Evolutionary conservation across 139 green algal species (phyloP), one percentile per base, ranked within the genome.

Genomic region (Chlorella sp.): DNA sequence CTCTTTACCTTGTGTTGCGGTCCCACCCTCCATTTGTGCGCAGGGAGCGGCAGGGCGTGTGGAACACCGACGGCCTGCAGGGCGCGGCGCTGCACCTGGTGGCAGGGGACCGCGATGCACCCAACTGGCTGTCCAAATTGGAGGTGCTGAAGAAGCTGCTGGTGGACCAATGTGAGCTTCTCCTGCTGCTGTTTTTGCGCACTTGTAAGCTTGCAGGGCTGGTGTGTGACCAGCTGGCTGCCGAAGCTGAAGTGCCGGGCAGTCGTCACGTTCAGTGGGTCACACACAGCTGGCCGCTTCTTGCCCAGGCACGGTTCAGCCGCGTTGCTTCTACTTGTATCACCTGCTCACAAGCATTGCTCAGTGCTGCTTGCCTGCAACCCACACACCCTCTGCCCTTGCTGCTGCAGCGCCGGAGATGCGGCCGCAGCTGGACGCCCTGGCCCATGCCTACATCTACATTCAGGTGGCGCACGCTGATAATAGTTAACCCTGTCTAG

Each of bases 211-310:
- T 4, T 26, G 32, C 2, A 23, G 13, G 41, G 70, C 38, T 56
- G 36, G 21, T 76, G 21, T 57, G 68, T 26, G 17, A 30, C 30
- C 51, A 60, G 15, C 51, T 60, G 51, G 51, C 68, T n/a, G 28
- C 15, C 9, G 32, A 98, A 98, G 93, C 88, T 98, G 39, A 80
- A 88, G 83, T 95, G 17, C 87, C 92, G 34, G 95, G 96, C 87
- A 28, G 68, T 13, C 76, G 97, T 83, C 85, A 98, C 78, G 93
- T 97, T 69, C 92, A 98, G 41, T 28, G n/a, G n/a, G n/a, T n/a
- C n/a, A n/a, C n/a, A n/a, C n/a, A n/a, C n/a, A n/a, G n/a, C n/a
- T n/a, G n/a, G n/a, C n/a, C n/a, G n/a, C n/a, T n/a, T n/a, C n/a
- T n/a, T n/a, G n/a, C n/a, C n/a, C n/a, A n/a, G n/a, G n/a, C n/a